Evolutionary conservation across 108 stramenopile genomes (phyloP), one percentile per base, ranked within the genome.

Genomic region (Mediolabrus comicus): DNA sequence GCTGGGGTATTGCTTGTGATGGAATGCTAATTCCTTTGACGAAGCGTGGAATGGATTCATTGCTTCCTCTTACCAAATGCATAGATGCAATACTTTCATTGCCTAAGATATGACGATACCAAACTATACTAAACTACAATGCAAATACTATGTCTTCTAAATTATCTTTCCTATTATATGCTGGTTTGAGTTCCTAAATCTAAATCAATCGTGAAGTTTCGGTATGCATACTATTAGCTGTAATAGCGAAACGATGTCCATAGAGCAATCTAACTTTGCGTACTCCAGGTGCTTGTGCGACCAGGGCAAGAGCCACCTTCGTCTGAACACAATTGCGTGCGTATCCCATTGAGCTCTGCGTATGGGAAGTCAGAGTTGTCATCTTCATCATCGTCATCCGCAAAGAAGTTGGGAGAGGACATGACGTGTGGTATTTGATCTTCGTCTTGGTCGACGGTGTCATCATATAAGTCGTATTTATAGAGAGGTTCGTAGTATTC

Each of bases 1-100:
- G 28, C 33, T 75, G 68, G 68, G 79, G 79, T 12, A 16, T 80
- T 60, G 79, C 61, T 34, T 38, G 65, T 25, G 79, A 80, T 71
- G 79, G 79, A 11, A 80, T 80, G 79, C 10, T 80, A 30, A 46
- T 80, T 54, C 74, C 79, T 39, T 54, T 80, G 52, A 75, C 68
- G 17, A 60, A 65, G 24, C 38, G 34, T 19, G 63, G 29, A 3
- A 36, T 58, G 33, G 38, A 49, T 32, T 28, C 46, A 24, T 34
- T 77, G 33, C 14, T 56, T 31, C 63, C 17, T 13, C 56, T 77
- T 27, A 77, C 69, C 30, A 58, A 19, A 53, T 77, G 76, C 39
- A 46, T 77, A 32, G 76, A 77, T 60, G 35, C 62, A 49, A 49
- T 49, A 24, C 7, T 33, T 33, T 33, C 33, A 33, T 33, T 22